Conservation (phyloP, 1,139 yeast genomes). For the Nakaseomyces sp. region DNA sequence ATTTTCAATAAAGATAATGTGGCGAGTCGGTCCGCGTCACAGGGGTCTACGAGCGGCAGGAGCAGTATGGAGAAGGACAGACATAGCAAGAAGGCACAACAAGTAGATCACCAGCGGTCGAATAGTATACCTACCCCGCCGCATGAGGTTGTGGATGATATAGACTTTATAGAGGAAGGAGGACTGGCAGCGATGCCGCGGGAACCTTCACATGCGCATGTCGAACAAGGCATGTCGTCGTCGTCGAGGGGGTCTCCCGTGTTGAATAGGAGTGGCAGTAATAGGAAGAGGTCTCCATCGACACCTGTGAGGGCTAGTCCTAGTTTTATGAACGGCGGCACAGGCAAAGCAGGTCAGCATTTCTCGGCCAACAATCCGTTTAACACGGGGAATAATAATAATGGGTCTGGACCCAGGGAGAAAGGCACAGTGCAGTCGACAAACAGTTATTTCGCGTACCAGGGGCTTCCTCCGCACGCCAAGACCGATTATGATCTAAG, state of each 20-base stretch:
- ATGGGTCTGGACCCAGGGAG: constrained; percentile 1
- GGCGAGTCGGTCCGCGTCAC: constrained; percentile 5
- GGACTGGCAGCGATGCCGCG: neutral
- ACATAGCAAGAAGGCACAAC: neutral
- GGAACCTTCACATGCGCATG: constrained; percentile 7
- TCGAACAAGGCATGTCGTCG: constrained; percentile 5
- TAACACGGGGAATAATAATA: neutral
- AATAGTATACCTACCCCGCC: neutral
- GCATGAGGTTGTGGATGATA: constrained; percentile 5
- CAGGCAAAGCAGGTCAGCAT: neutral
- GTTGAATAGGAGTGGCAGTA: constrained; percentile 6
- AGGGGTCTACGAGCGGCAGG: constrained; percentile 2
- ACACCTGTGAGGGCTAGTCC: constrained; percentile 20
- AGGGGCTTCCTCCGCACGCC: constrained; percentile 20
- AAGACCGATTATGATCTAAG: constrained; percentile 16
- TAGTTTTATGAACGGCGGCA: constrained; percentile 7
- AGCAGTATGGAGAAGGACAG: constrained; percentile 1
- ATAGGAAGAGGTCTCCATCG: constrained; percentile 21
- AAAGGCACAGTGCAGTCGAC: constrained; percentile 6
- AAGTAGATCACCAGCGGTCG: neutral
- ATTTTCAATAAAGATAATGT: constrained; percentile 16
- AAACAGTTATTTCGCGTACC: constrained; percentile 16
- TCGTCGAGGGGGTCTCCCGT: constrained; percentile 6
- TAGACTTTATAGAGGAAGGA: neutral
- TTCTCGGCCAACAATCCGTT: constrained; percentile 14